These are phyloP conservation scores for Talaromyces sp. DNA, from an alignment of 2,329 filamentous ascomycete genomes.

Conservation along the genomic window DNA sequence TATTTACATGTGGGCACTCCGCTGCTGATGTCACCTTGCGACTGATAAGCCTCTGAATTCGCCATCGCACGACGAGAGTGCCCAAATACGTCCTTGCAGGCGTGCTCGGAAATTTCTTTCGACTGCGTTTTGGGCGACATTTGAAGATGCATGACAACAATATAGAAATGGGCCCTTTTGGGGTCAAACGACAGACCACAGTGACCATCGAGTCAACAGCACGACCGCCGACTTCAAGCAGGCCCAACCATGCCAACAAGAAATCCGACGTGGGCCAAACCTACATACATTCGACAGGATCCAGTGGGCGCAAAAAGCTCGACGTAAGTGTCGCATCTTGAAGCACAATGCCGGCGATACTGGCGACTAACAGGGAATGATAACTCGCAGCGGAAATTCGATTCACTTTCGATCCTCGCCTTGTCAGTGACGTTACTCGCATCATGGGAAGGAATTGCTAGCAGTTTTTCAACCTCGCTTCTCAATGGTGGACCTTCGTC, in stretches of 20 bases:
- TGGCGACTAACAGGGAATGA: not conserved
- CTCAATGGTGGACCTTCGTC: conserved; percentile 30
- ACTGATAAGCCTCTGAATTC: not conserved
- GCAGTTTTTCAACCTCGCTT: conserved; percentile 20
- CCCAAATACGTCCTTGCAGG: not conserved
- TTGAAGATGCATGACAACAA: conserved; percentile 4
- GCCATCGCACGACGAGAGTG: not conserved
- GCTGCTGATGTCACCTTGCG: not conserved
- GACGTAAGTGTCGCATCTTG: conserved; percentile 14
- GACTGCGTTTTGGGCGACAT: not conserved
- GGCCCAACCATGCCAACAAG: not conserved
- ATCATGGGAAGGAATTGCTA: conserved; percentile 32
- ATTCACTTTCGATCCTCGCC: conserved; percentile 31
- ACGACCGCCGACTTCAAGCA: not conserved
- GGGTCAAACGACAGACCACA: conserved; percentile 3
- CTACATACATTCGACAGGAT: conserved; percentile 15
- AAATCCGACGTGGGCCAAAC: not conserved
- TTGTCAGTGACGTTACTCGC: conserved; percentile 34
- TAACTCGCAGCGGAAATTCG: conserved; percentile 18
- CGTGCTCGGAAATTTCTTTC: not conserved
- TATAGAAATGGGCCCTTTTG: conserved; percentile 6
- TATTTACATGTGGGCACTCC: not conserved
- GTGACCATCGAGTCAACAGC: not conserved
- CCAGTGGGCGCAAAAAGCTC: conserved; percentile 20
- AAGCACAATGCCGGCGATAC: not conserved